Base-by-base conservation (phyloP, 805 yeast species). In the Kazachstania bromeliacearum region DNA sequence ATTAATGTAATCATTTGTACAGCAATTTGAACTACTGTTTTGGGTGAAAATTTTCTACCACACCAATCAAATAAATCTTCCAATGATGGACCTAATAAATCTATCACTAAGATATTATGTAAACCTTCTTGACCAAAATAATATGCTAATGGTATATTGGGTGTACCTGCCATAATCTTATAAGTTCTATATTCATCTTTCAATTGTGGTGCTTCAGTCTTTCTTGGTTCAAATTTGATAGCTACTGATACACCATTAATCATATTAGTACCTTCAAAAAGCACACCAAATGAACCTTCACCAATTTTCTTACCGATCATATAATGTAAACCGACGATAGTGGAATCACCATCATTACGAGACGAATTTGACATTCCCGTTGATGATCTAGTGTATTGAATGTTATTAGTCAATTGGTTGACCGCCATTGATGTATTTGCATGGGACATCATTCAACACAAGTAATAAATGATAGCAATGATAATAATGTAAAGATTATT, bases 41-140 rank as follows among this genome's bases (percentile, higher is more conserved):
- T 88, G 35, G 83, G 73, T 31, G 79, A 64, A 55, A 92, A 92
- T 56, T 79, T 75, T 37, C 98, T 77, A 28, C 94, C 94, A 64
- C 98, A 92, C 97, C 97, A 92, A 57, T 92, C 98, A 60, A 92
- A 92, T 47, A 92, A 67, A 62, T 92, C 98, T 59, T 92, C 98
- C 45, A 92, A 68, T 1, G 95, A 82, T 6, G 98, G 98, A 10
- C 98, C 98, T 51, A 92, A 70, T 29, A 92, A 70, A 58, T 92
- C 98, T 48, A 92, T 92, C 27, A 92, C 96, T 44, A 92, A 67
- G 36, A 92, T 88, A 60, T 89, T 88, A 67, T 92, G 97, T 38
- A 92, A 73, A 22, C 98, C 97, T 64, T 92, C 98, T 59, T 92
- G 97, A 41, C 98, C 98, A 59, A 89, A 89, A 59, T 87, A 92